Evolutionary conservation across 805 yeast species (phyloP).

Genomic region (Lipomyces oligophaga): DNA sequence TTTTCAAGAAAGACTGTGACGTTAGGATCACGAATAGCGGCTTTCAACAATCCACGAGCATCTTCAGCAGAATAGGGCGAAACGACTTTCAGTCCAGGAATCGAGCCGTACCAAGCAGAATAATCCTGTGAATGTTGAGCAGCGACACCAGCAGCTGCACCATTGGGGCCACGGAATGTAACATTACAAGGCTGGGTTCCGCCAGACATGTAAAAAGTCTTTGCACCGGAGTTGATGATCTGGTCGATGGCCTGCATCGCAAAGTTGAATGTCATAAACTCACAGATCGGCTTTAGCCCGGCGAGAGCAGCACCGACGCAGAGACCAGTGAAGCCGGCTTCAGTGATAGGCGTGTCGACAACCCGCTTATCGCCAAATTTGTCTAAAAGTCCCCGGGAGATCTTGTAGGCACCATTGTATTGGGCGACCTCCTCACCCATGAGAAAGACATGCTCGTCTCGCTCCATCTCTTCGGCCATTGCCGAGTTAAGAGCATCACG

Average conservation of each 20-base stretch:
- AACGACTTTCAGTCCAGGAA: conserved; percentile 95
- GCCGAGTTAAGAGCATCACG: conserved; percentile 96
- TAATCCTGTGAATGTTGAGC: conserved; percentile 99
- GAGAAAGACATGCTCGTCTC: conserved; percentile 87
- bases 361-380: conserved; percentile 92
- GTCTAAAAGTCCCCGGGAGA: conserved; percentile 91
- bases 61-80: conserved; percentile 96
- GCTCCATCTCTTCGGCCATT: conserved; percentile 94
- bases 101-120: conserved; percentile 96
- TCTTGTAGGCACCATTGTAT: conserved; percentile 98
- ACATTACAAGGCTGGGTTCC: conserved; percentile 97
- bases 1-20: conserved; percentile 95
- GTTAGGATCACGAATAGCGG: conserved; percentile 97
- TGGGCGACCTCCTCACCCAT: conserved; percentile 99
- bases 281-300: conserved; percentile 94
- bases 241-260: conserved; percentile 99
- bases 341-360: conserved; percentile 96
- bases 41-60: conserved; percentile 90
- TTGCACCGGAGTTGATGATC: conserved; percentile 96
- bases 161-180: conserved; percentile 98
- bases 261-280: conserved; percentile 98
- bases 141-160: conserved; percentile 99
- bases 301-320: conserved; percentile 96
- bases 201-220: conserved; percentile 98
- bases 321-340: conserved; percentile 96